Evolutionary conservation across 768 basidiomycete genomes (phyloP), one percentile per base, ranked within the genome.

Genomic region (Agaricus sinodeliciosus): DNA sequence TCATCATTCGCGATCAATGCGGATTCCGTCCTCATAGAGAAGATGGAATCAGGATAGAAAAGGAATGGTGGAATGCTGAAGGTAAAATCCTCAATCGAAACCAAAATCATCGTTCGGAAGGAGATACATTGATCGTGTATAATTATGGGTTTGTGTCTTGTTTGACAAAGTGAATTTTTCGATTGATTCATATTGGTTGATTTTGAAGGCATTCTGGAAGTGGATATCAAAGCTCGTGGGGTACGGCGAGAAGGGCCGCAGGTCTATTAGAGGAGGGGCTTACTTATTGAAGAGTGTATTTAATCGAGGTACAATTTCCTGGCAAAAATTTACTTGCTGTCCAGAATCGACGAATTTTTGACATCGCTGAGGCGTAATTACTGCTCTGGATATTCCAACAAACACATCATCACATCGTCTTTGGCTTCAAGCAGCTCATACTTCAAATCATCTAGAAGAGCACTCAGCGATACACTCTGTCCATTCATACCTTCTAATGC

Each of bases 1-100:
- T 80, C 37, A 69, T 80, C 11, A 61, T 79, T 13, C 78, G 77
- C 42, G 76, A 79, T 46, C 77, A 77, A 4, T 74, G 73, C 52
- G 89, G 89, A 11, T 46, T 65, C 4, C 55, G 65, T 9, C 87
- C 86, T 1, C 77, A 65, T 0, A 69, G 87, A 54, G 78, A 77
- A 26, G 81, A 78, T 25, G 85, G 85, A 0, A 70, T 87, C 16
- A 67, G 85, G 39, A 62, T 87, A 0, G 85, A 81, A 39, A 61
- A 69, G 0, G 80, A 79, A 25, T 75, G 67, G 55, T 36, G 50
- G 40, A 19, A 34, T 6, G 15, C 12, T 34, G 11, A 42, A 48
- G 40, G 51, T 45, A 43, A 48, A 48, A 15, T 49, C 16, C 18
- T 25, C 56, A 49, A 47, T 62, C 58, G 18, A 46, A 48, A n/a